Evolutionary conservation across 1,284 basidiomycete genomes (phyloP).

Genomic region (Tilletia caries): DNA sequence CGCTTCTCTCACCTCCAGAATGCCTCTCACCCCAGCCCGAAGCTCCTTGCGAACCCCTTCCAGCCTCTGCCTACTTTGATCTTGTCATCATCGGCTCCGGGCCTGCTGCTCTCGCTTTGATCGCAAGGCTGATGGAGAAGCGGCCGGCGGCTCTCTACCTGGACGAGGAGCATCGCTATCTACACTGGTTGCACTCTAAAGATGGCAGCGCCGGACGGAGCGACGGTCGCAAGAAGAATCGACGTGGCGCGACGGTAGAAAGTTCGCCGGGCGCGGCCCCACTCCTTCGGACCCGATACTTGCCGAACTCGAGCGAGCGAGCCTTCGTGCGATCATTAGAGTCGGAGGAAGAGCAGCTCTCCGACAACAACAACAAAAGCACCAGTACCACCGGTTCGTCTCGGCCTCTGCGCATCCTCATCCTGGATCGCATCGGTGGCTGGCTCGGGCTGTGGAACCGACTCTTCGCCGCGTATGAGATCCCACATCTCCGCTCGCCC

Average conservation of each 20-base stretch:
- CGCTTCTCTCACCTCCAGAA: too few species aligned
- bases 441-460: constrained; percentile 39
- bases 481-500: constrained; percentile 51
- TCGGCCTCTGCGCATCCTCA: constrained; percentile 27
- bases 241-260: neutral
- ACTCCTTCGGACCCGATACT: neutral
- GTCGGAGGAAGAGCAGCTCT: too few species aligned
- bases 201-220: neutral
- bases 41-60: neutral
- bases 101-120: constrained; percentile 38
- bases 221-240: too few species aligned
- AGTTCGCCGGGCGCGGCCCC: neutral
- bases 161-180: constrained; percentile 45
- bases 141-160: constrained; percentile 47
- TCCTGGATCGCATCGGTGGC: constrained; percentile 41
- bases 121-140: constrained; percentile 39
- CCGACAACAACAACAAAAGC: too few species aligned
- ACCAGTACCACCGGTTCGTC: neutral
- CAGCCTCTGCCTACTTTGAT: constrained; percentile 27
- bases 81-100: constrained; percentile 47
- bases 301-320: neutral
- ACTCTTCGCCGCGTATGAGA: constrained; percentile 34
- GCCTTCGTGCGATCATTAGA: neutral
- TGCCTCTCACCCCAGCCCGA: neutral
- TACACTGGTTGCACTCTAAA: constrained; percentile 37